Evolutionary conservation across 371 early-diverging fungal species (phyloP).

Genomic region (Mucor velutinosus): DNA sequence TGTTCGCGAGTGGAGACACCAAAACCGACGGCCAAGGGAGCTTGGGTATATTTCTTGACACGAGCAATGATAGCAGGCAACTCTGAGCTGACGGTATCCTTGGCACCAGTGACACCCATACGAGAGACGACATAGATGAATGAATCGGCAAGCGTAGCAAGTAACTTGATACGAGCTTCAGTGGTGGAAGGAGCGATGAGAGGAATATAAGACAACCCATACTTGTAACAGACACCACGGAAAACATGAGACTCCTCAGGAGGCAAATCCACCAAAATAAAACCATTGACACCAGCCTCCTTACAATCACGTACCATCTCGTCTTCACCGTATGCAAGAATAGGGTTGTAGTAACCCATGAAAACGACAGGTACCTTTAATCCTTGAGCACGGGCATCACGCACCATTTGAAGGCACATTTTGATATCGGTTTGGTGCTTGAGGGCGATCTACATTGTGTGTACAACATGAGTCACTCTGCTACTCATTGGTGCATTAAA

Average conservation of each 20-base stretch:
- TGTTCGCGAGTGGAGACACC: conserved; percentile 92
- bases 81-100: conserved; percentile 62
- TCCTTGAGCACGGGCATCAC: conserved; percentile 80
- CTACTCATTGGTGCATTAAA: background rate
- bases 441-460: conserved; percentile 66
- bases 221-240: conserved; percentile 69
- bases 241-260: conserved; percentile 93
- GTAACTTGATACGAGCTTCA: conserved; percentile 76
- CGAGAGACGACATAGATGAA: conserved; percentile 96
- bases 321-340: conserved; percentile 91
- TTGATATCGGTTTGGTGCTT: conserved; percentile 77
- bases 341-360: conserved; percentile 98
- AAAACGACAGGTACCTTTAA: conserved; percentile 91
- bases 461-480: conserved; percentile 15
- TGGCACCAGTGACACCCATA: conserved; percentile 92
- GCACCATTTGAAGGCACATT: conserved; percentile 79
- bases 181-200: conserved; percentile 94
- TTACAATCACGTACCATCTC: conserved; percentile 80
- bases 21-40: conserved; percentile 96
- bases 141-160: conserved; percentile 82
- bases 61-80: conserved; percentile 75
- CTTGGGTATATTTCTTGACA: conserved; percentile 74
- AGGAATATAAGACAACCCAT: conserved; percentile 91
- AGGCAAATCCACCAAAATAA: conserved; percentile 96
- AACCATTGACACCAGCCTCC: conserved; percentile 90